Percentiles rank a stretch among this genome's conserved stretches.
These are phyloP conservation scores for Cenchrus purpureus DNA, from an alignment of 176 grass and related monocot genomes.

Conservation along the genomic window DNA sequence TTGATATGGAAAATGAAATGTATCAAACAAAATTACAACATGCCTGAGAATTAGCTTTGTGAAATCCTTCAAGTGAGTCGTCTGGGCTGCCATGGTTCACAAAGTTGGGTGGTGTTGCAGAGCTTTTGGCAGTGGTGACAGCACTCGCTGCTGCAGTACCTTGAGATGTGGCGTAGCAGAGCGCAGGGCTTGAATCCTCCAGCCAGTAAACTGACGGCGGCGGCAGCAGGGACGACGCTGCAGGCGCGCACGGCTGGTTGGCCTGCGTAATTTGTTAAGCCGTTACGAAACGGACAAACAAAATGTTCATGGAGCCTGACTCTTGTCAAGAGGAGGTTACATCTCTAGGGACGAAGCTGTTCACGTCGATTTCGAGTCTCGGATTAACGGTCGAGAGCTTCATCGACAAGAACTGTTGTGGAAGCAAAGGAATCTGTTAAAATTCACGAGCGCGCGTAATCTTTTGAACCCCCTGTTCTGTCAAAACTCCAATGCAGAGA, in stretches of 20 bases:
- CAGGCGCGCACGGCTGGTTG: neutral
- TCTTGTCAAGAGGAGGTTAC: slow-evolving; percentile 20
- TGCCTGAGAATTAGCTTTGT: slow-evolving; percentile 51
- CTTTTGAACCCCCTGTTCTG: neutral
- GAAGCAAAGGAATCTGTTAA: neutral
- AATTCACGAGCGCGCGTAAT: neutral
- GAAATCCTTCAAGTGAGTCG: slow-evolving; percentile 36
- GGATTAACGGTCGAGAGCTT: slow-evolving; percentile 68
- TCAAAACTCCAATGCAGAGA: neutral
- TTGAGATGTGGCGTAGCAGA: slow-evolving; percentile 46
- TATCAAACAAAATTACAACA: neutral
- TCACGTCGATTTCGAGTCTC: slow-evolving; percentile 39
- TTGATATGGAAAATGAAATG: neutral
- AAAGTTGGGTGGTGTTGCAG: neutral
- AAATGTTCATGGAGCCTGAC: neutral
- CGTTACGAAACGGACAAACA: neutral
- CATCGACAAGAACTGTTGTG: slow-evolving; percentile 74
- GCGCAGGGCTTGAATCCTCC: slow-evolving; percentile 20
- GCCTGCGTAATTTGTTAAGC: slow-evolving; percentile 22
- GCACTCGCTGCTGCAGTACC: slow-evolving; percentile 12
- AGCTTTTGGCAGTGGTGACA: slow-evolving; percentile 10
- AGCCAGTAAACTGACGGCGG: slow-evolving; percentile 37
- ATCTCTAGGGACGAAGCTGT: slow-evolving; percentile 53
- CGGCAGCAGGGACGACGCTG: neutral
- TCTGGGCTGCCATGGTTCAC: slow-evolving; percentile 25